phyloP scores from a whole-genome alignment of 352 stramenopile species.

The Sclerospora graminicola region DNA sequence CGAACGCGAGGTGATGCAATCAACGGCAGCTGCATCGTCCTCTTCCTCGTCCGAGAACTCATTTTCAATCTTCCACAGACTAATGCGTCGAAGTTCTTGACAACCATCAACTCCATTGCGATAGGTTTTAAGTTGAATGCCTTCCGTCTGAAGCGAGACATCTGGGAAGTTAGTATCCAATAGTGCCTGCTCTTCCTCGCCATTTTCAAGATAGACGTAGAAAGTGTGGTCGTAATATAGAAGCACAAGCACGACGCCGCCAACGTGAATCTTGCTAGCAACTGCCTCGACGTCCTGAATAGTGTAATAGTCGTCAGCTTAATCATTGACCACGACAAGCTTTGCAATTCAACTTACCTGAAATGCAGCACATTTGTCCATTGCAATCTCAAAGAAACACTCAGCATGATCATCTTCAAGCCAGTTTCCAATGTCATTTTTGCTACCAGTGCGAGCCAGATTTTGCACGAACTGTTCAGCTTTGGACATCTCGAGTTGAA shows the following conservation, averaged over 20 bases:
- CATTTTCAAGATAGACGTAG: too few relatives aligned
- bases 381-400: slow-evolving; percentile 90
- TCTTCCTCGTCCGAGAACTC: slow-evolving; percentile 47
- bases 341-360: slow-evolving; percentile 25
- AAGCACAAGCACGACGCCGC: slow-evolving; percentile 83
- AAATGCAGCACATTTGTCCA: slow-evolving; percentile 53
- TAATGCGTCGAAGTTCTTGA: slow-evolving; percentile 53
- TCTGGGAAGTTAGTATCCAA: too few relatives aligned
- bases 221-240: too few relatives aligned
- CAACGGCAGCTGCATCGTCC: slow-evolving; percentile 19
- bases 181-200: too few relatives aligned
- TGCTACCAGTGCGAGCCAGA: slow-evolving; percentile 33
- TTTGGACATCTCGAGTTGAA: slow-evolving; percentile 81
- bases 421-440: slow-evolving; percentile 67
- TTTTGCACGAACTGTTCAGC: slow-evolving; percentile 82
- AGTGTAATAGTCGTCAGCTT: neutral
- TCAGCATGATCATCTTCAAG: slow-evolving; percentile 84
- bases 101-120: slow-evolving; percentile 56
- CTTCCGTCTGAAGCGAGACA: slow-evolving; percentile 77
- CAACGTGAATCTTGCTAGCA: slow-evolving; percentile 90
- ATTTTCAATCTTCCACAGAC: slow-evolving; percentile 73
- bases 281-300: slow-evolving; percentile 87
- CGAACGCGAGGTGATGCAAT: slow-evolving; percentile 17
- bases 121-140: slow-evolving; percentile 80
- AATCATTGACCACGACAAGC: too few relatives aligned